Percentiles rank a stretch among this genome's conserved stretches.
Conservation (phyloP, 257 asterid genomes). For the Phtheirospermum japonicum region DNA sequence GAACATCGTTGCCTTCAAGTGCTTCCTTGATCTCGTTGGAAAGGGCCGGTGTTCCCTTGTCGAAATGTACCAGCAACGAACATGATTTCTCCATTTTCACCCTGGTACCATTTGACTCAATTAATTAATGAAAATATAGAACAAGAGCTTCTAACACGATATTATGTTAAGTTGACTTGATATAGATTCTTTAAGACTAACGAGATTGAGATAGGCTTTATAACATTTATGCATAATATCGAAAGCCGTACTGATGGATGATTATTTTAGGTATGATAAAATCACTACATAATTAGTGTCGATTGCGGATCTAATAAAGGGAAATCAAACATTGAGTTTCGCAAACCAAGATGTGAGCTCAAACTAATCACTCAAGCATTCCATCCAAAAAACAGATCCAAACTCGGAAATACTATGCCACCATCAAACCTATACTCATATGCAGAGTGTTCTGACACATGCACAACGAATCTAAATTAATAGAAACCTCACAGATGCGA, state of each 20-base stretch:
- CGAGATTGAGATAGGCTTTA: too few species aligned
- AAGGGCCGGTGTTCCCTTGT: constrained; percentile 84
- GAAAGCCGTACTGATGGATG: too few species aligned
- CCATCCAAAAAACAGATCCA: neutral
- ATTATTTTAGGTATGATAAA: too few species aligned
- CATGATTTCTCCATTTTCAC: constrained; percentile 82
- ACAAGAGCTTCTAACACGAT: constrained; percentile 11
- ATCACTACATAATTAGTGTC: too few species aligned
- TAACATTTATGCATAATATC: too few species aligned
- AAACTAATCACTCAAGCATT: constrained; percentile 21
- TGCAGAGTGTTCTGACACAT: neutral
- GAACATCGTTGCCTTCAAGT: constrained; percentile 73
- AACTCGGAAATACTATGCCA: neutral
- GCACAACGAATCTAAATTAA: constrained; percentile 7
- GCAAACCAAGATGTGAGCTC: neutral
- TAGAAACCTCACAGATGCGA: constrained; percentile 11
- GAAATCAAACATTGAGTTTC: neutral
- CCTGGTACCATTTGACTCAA: constrained; percentile 20
- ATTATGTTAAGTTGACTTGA: too few species aligned
- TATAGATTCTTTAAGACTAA: too few species aligned
- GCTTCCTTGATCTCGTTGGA: constrained; percentile 95
- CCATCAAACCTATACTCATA: neutral
- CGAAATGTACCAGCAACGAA: constrained; percentile 75
- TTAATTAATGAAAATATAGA: constrained; percentile 5
- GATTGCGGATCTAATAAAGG: too few species aligned